Base-by-base conservation (phyloP, 805 yeast species). In the Yarrowia sp. region DNA sequence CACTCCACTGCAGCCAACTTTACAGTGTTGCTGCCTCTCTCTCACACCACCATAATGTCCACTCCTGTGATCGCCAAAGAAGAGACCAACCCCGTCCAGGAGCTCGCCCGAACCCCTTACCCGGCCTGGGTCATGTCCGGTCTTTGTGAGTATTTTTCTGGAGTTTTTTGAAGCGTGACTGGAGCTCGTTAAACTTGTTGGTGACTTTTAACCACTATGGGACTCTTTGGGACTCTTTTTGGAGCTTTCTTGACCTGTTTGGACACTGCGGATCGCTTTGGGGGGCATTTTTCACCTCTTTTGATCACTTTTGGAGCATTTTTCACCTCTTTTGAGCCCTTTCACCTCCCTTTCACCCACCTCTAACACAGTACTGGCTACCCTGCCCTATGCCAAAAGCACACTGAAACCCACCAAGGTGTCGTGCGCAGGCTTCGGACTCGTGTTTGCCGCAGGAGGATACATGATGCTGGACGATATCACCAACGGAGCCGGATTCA, bases 401-500 rank as follows among this genome's bases (percentile, higher is more conserved):
- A 61, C 43, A 14, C 21, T 48, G 28, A 35, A 38, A 21, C 64
- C 64, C 16, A 61, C 56, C 10, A 61, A 61, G 12, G n/a, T 61
- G 19, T 46, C 56, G 6, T 46, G 54, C 26, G 64, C 36, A 4
- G 72, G 71, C 1, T 71, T 71, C 62, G 72, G 71, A 4, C 61
- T 67, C 3, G 70, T 70, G 24, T 69, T 70, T 65, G 74, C 72
- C 4, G 65, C 70, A 2, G 74, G 74, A 21, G 74, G 77, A 22
- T 75, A 71, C 68, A 87, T 92, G 79, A 82, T 88, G 43, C 80
- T 80, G 68, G 97, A 92, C 72, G 97, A 91, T 71, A 75, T 84
- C 21, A 81, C 82, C 51, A 86, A 89, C 75, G 97, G 96, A 3
- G 81, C 93, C 1, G 97, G 96, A 0, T 88, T 92, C 71, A 67